Evolutionary conservation across 2,329 filamentous ascomycete species (phyloP).

Genomic region (Aspergillus floridensis): DNA sequence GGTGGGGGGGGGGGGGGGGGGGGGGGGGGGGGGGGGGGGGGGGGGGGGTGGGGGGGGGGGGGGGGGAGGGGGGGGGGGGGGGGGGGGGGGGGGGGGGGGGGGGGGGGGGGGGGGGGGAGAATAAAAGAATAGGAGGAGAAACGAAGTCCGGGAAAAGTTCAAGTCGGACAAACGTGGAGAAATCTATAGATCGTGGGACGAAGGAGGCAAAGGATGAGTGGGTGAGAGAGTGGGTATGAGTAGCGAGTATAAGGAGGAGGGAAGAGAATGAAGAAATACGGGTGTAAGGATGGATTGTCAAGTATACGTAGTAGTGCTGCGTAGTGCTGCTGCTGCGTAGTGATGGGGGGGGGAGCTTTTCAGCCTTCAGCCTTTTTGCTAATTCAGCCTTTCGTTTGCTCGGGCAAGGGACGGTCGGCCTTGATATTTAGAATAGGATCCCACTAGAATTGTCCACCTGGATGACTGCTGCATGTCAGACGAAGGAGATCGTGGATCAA

Average conservation of each 20-base stretch:
- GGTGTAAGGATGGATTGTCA: neutral
- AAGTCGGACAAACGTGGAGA: neutral
- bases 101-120: too few species aligned
- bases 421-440: neutral
- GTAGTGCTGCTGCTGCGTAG: neutral
- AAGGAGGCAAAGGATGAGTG: neutral
- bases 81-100: too few species aligned
- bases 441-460: neutral
- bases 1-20: too few species aligned
- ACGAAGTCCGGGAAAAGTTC: too few species aligned
- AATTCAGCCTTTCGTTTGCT: too few species aligned
- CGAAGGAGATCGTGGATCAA: neutral
- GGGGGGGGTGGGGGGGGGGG: too few species aligned
- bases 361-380: neutral
- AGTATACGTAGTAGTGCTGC: neutral
- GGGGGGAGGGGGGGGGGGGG: too few species aligned
- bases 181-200: neutral
- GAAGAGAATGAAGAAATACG: neutral
- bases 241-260: neutral
- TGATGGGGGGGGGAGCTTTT: neutral
- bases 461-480: conserved; percentile 5
- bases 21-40: too few species aligned
- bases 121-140: too few species aligned
- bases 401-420: neutral
- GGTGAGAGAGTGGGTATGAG: neutral